Base-by-base conservation (phyloP, 352 stramenopile genomes). In the Blastocystis sp. region DNA sequence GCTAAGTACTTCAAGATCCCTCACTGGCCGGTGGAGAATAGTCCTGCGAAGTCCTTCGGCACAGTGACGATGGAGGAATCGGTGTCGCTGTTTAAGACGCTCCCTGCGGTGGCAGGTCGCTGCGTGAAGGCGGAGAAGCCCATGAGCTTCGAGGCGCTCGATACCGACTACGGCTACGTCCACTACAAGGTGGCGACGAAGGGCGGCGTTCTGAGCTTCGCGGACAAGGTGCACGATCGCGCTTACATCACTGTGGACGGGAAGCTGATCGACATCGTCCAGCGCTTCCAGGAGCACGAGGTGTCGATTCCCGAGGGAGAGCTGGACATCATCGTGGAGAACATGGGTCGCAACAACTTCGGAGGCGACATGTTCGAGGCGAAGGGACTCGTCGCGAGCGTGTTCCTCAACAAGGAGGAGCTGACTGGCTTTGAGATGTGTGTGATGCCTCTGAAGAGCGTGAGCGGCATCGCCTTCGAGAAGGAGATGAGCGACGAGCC, bases 291-390 rank as follows among this genome's bases (percentile, higher is more conserved):
- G 18, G 86, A 84, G 40, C 44, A 64, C 29, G 48, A 65, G 4
- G 76, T 73, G 27, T 1, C 14, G 27, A 79, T 76, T 38, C 73
- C 48, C 29, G 48, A 14, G 32, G 75, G 56, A 11, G 32, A 56
- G 56, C 34, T 89, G 44, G 42, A 86, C 40, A 88, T 89, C 46
- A 72, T 89, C 38, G 85, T 89, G 24, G 87, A 89, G 84, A 77
- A 87, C 63, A 69, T 87, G 59, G 87, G 87, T 38, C 48, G 87
- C 27, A 86, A 89, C 40, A 89, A 89, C 59, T 89, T 88, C 71
- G 87, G 78, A 51, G n/a, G 36, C 24, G 54, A 46, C 3, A 84
- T 88, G 34, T 27, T 84, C 14, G 75, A 88, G 42, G 34, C 44
- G 21, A 88, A 86, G 71, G 65, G 86, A 40, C 27, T 88, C 53